Evolutionary conservation across 805 yeast genomes (phyloP).

Genomic region (Pichia sporocuriosa): DNA sequence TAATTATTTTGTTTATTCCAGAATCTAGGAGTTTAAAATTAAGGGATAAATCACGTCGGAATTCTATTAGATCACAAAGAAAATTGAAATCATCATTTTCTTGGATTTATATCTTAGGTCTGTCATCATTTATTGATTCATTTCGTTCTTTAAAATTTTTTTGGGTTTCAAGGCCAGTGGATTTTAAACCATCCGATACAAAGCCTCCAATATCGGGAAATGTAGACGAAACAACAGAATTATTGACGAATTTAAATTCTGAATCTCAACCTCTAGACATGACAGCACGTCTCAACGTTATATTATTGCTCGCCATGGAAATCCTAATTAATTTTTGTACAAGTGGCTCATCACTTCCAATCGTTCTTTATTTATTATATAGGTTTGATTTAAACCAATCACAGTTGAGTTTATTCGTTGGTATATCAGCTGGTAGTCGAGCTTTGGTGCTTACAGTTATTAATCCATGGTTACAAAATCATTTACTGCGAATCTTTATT

Average conservation of each 20-base stretch:
- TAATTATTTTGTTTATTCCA: slow-evolving; percentile 38
- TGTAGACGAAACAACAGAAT: too few relatives aligned
- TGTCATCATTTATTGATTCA: slow-evolving; percentile 11
- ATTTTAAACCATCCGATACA: not conserved
- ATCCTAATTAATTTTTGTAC: slow-evolving; percentile 35
- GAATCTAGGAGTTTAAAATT: slow-evolving; percentile 60
- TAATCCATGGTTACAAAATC: slow-evolving; percentile 42
- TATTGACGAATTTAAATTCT: too few relatives aligned
- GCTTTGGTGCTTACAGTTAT: slow-evolving; percentile 43
- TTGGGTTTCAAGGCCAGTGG: slow-evolving; percentile 38
- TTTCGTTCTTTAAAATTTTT: slow-evolving; percentile 35
- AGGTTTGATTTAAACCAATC: slow-evolving; percentile 47
- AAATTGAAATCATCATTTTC: slow-evolving; percentile 1
- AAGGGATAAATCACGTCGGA: slow-evolving; percentile 42
- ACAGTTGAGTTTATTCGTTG: slow-evolving; percentile 49
- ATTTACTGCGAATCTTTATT: slow-evolving; percentile 31
- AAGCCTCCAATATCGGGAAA: too few relatives aligned
- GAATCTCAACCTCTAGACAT: too few relatives aligned
- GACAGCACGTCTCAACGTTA: slow-evolving; percentile 39
- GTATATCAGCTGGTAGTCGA: slow-evolving; percentile 42
- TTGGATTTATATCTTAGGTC: slow-evolving; percentile 9
- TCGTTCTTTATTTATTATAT: slow-evolving; percentile 48
- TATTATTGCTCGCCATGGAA: slow-evolving; percentile 44
- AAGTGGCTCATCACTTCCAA: slow-evolving; percentile 35
- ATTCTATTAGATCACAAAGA: slow-evolving; percentile 10